A percentile compares a stretch with the other conserved stretches of the same genome.
Conservation (phyloP, 192 early-diverging fungal genomes). For the Linnemannia zychae region DNA sequence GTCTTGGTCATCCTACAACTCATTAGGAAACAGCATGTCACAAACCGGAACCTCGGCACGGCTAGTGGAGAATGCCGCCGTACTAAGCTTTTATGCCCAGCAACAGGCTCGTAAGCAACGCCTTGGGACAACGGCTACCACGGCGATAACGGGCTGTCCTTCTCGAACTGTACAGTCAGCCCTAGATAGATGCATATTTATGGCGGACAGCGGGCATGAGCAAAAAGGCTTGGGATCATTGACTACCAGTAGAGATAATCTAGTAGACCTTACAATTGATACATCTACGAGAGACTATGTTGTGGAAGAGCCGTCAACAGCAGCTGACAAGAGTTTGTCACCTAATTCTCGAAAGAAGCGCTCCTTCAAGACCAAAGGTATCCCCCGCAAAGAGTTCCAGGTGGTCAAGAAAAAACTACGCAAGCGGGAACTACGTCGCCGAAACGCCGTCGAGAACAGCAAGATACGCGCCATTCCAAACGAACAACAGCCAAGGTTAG, state of each 20-base stretch:
- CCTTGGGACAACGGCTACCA: neutral
- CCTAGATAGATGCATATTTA: neutral
- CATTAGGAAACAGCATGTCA: too few species aligned
- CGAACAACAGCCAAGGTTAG: neutral
- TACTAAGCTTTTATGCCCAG: neutral
- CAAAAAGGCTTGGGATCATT: neutral
- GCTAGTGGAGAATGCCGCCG: neutral
- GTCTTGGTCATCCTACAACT: neutral
- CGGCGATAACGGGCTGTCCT: neutral
- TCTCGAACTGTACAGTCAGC: neutral
- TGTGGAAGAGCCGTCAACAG: neutral
- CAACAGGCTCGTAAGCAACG: neutral
- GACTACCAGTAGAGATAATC: neutral
- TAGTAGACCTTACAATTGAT: neutral
- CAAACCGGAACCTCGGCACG: neutral
- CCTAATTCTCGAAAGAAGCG: too few species aligned
- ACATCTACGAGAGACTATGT: neutral
- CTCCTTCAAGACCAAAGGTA: neutral
- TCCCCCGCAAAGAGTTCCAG: slow-evolving; percentile 21
- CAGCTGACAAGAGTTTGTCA: neutral
- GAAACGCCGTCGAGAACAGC: neutral
- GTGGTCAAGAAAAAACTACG: slow-evolving; percentile 27
- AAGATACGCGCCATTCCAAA: neutral
- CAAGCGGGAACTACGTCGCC: slow-evolving; percentile 23
- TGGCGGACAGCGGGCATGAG: neutral